Evolutionary conservation across 2,329 filamentous ascomycete species (phyloP).

Genomic region (Trichocomaceae sp.): DNA sequence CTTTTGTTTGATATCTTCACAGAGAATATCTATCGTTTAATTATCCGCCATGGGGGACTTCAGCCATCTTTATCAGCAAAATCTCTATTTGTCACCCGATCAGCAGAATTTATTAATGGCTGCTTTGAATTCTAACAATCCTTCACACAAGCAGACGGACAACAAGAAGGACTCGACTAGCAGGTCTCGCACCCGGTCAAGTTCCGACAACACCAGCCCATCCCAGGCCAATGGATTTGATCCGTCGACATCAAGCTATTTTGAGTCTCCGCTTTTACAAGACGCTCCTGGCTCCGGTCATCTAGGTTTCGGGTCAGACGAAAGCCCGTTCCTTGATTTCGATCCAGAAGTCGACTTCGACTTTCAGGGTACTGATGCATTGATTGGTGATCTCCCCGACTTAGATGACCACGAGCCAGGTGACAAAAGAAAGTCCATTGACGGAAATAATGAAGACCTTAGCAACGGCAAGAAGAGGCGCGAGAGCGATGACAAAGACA

Average conservation of each 20-base stretch:
- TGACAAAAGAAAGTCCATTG: conserved; percentile 54
- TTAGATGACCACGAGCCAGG: conserved; percentile 46
- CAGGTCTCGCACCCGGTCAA: conserved; percentile 4
- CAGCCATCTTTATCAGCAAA: conserved; percentile 40
- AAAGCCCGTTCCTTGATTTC: conserved; percentile 79
- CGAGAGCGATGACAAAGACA: conserved; percentile 68
- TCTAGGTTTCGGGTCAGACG: conserved; percentile 52
- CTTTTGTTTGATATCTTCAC: neutral
- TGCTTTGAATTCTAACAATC: conserved; percentile 65
- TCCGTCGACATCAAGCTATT: conserved; percentile 25
- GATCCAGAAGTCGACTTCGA: conserved; percentile 75
- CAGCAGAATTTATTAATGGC: conserved; percentile 71
- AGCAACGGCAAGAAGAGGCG: conserved; percentile 62
- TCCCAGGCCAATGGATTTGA: conserved; percentile 35
- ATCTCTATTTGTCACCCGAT: conserved; percentile 65
- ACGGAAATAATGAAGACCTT: conserved; percentile 58
- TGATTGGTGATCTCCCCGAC: conserved; percentile 68
- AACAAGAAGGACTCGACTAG: neutral
- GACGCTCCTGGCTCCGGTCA: conserved; percentile 40
- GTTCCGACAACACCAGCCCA: conserved; percentile 8
- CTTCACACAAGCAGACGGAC: conserved; percentile 29
- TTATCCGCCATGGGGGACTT: conserved; percentile 30
- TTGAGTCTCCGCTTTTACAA: conserved; percentile 24
- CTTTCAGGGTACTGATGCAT: conserved; percentile 52
- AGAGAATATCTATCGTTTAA: neutral